Evolutionary conservation across 2,329 filamentous ascomycete genomes (phyloP).

Genomic region (Hypocreales sp.): DNA sequence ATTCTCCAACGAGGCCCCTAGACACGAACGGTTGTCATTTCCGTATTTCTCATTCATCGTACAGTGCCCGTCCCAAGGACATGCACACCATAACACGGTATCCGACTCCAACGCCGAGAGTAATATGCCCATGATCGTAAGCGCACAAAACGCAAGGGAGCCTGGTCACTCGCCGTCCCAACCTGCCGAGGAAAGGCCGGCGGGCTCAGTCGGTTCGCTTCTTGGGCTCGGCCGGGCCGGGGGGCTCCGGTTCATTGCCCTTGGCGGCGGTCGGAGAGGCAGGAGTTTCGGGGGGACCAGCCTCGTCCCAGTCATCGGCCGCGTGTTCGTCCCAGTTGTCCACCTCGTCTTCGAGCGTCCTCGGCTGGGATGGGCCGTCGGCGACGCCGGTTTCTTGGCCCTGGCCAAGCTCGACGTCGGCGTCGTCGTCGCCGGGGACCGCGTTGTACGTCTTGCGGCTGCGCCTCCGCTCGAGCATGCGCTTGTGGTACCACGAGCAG

Average conservation of each 20-base stretch:
- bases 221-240: conserved; percentile 15
- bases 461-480: conserved; percentile 83
- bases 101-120: background rate
- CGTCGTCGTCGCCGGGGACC: conserved; percentile 47
- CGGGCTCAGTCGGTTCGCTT: conserved; percentile 15
- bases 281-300: conserved; percentile 17
- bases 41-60: too few relatives aligned
- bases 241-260: conserved; percentile 9
- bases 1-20: too few relatives aligned
- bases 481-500: conserved; percentile 84
- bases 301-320: conserved; percentile 41
- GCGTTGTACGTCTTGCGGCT: conserved; percentile 56
- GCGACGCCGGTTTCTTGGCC: conserved; percentile 53
- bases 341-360: conserved; percentile 59
- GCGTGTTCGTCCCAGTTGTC: conserved; percentile 91
- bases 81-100: background rate
- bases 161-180: background rate
- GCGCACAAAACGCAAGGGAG: background rate
- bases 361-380: conserved; percentile 15
- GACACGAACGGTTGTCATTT: too few relatives aligned
- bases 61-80: too few relatives aligned
- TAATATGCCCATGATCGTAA: background rate
- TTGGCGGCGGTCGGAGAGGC: conserved; percentile 3
- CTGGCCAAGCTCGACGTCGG: conserved; percentile 66
- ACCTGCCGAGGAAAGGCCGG: background rate